phyloP scores from a whole-genome alignment of 139 green algal genomes.

The Raphidocelis subcapitata region DNA sequence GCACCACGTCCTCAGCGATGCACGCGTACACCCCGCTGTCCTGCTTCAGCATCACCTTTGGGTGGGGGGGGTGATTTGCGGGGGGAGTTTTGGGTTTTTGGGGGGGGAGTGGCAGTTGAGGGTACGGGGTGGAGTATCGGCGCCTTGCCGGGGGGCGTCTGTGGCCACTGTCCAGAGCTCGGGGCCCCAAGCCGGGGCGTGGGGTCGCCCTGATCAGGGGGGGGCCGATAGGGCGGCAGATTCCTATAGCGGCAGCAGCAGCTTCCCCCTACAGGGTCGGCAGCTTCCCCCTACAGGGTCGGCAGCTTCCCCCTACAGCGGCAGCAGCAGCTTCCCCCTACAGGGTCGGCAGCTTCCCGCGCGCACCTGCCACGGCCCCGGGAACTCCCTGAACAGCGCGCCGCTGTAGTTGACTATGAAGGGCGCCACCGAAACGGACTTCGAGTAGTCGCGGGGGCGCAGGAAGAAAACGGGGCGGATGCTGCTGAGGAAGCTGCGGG shows the following conservation, averaged over 20 bases:
- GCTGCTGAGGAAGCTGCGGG: slow-evolving; percentile 69
- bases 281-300: neutral
- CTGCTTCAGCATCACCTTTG: slow-evolving; percentile 82
- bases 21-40: slow-evolving; percentile 83
- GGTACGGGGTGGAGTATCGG: too few species aligned
- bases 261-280: neutral
- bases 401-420: slow-evolving; percentile 94
- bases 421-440: slow-evolving; percentile 74
- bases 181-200: too few species aligned
- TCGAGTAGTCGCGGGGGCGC: slow-evolving; percentile 66
- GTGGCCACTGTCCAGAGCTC: too few species aligned
- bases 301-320: too few species aligned
- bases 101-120: too few species aligned
- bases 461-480: slow-evolving; percentile 91
- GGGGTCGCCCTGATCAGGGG: too few species aligned
- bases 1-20: slow-evolving; percentile 72
- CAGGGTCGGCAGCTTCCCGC: too few species aligned
- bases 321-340: too few species aligned
- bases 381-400: slow-evolving; percentile 88
- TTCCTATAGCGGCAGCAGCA: too few species aligned
- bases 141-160: too few species aligned
- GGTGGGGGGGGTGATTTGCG: neutral
- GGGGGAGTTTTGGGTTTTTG: neutral
- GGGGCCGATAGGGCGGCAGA: too few species aligned
- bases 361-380: slow-evolving; percentile 87